Conservation (phyloP, 2,329 filamentous ascomycete genomes). For the Fusarium begoniae region DNA sequence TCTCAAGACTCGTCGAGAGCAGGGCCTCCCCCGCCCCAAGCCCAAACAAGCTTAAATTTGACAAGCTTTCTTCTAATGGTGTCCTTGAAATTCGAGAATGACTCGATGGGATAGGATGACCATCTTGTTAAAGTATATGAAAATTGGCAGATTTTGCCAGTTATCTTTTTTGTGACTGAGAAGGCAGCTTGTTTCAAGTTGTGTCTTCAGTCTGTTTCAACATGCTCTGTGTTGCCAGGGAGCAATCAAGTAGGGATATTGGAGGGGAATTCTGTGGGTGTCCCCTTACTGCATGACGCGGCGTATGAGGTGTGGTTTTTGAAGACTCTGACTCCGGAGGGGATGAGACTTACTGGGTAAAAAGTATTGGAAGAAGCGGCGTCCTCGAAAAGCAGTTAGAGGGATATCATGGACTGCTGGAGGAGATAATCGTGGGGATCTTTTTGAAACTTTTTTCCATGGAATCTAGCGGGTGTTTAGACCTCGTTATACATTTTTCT, state of each 20-base stretch:
- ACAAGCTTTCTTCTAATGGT: background rate
- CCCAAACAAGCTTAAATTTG: slow-evolving; percentile 45
- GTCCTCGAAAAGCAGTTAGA: background rate
- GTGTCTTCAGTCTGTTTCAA: slow-evolving; percentile 28
- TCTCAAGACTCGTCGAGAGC: slow-evolving; percentile 65
- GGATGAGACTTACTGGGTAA: slow-evolving; percentile 37
- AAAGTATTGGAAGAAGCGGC: slow-evolving; percentile 18
- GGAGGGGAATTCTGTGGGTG: slow-evolving; percentile 23
- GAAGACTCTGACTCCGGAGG: slow-evolving; percentile 33
- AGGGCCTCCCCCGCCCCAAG: slow-evolving; percentile 61
- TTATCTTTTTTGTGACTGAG: slow-evolving; percentile 9
- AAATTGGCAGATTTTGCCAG: background rate
- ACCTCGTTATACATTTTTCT: slow-evolving; percentile 28
- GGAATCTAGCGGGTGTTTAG: slow-evolving; percentile 39
- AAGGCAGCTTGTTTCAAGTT: slow-evolving; percentile 1
- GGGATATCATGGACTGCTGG: slow-evolving; percentile 6
- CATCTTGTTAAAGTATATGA: background rate
- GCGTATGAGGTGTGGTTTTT: slow-evolving; percentile 40
- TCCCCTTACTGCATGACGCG: slow-evolving; percentile 43
- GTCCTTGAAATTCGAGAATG: background rate
- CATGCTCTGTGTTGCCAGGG: slow-evolving; percentile 16
- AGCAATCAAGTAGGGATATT: slow-evolving; percentile 34
- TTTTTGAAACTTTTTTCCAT: slow-evolving; percentile 12
- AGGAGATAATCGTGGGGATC: slow-evolving; percentile 32
- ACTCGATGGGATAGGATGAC: background rate